phyloP scores from a whole-genome alignment of 2,329 filamentous ascomycete genomes.

The Colletotrichum orchidophilum region DNA sequence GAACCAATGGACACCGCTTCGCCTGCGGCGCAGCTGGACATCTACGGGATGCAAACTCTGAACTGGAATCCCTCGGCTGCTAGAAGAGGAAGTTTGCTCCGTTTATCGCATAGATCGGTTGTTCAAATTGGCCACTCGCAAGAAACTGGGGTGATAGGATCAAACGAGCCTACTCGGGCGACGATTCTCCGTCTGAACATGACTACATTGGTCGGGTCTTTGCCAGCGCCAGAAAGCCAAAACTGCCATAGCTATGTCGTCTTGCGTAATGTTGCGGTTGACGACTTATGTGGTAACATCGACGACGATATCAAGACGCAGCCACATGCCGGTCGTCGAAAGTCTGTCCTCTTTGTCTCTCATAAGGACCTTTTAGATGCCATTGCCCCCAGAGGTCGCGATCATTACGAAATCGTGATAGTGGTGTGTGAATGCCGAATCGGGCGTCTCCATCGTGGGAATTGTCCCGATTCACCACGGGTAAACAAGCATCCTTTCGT shows the following conservation, averaged over 20 bases:
- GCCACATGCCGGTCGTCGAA: not conserved
- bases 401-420: not conserved
- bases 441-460: not conserved
- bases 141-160: not conserved
- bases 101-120: not conserved
- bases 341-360: not conserved
- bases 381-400: not conserved
- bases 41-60: not conserved
- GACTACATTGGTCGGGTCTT: too few relatives aligned
- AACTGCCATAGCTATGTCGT: not conserved
- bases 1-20: not conserved
- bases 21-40: not conserved
- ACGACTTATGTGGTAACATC: not conserved
- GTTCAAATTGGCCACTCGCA: not conserved
- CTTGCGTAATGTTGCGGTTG: not conserved
- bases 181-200: not conserved
- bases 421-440: too few relatives aligned
- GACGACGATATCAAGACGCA: not conserved
- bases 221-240: not conserved
- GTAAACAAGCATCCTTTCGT: not conserved
- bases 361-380: not conserved
- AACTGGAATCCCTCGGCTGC: not conserved
- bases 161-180: not conserved
- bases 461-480: not conserved
- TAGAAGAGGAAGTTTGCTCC: conserved; percentile 17